These are phyloP conservation scores for Colletotrichum horii DNA, from an alignment of 2,329 filamentous ascomycete species.

Conservation along the genomic window DNA sequence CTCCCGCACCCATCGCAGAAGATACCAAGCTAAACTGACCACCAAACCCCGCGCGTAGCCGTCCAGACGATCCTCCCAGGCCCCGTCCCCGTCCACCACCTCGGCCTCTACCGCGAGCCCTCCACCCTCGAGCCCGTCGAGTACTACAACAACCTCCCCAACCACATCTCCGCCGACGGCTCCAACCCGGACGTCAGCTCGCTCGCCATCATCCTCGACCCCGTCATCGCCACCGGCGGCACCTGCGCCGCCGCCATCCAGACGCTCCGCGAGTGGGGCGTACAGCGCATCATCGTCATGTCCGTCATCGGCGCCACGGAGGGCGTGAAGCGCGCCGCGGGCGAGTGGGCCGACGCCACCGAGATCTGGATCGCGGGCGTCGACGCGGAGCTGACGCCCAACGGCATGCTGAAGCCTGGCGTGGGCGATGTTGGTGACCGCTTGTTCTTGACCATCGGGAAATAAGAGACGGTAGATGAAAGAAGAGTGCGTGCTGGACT, in stretches of 20 bases:
- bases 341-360: conserved; percentile 78
- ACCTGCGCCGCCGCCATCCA: conserved; percentile 91
- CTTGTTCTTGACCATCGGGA: conserved; percentile 87
- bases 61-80: conserved; percentile 82
- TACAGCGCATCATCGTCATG: conserved; percentile 79
- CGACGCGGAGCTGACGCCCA: conserved; percentile 74
- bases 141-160: conserved; percentile 97
- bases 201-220: conserved; percentile 86
- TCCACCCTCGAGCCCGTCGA: conserved; percentile 87
- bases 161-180: conserved; percentile 58
- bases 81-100: conserved; percentile 86
- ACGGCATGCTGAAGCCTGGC: conserved; percentile 90
- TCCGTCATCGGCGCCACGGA: conserved; percentile 74
- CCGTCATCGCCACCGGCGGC: conserved; percentile 91
- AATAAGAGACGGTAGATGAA: conserved; percentile 48
- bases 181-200: conserved; percentile 41
- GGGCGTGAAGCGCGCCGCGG: conserved; percentile 75
- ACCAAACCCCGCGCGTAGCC: conserved; percentile 48
- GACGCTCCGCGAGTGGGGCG: conserved; percentile 89
- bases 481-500: not conserved
- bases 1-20: not conserved
- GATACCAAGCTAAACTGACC: conserved; percentile 8
- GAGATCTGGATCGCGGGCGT: conserved; percentile 85
- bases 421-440: conserved; percentile 91
- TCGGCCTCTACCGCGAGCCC: conserved; percentile 92